A percentile compares a stretch with the other conserved stretches of the same genome.
These are phyloP conservation scores for Avena insularis DNA, from an alignment of 176 grass and related monocot species.

Conservation along the genomic window DNA sequence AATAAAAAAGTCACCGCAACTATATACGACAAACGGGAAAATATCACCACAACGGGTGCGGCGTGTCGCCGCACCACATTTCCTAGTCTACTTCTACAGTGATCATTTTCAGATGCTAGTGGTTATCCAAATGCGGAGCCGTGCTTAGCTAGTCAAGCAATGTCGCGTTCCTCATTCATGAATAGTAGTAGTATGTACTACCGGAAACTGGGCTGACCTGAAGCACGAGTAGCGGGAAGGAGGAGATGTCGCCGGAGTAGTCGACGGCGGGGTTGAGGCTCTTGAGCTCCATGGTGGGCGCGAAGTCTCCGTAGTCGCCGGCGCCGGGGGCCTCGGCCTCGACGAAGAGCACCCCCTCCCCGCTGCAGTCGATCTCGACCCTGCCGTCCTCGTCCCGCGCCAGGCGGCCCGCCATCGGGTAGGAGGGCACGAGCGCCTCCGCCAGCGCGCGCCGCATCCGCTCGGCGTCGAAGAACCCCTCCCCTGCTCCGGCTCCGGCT, in stretches of 20 bases:
- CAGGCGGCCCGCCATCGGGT: constrained; percentile 85
- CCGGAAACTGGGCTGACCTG: no score
- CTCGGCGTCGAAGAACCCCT: constrained; percentile 68
- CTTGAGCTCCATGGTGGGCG: constrained; percentile 84
- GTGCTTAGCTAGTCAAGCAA: no score
- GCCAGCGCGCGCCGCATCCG: constrained; percentile 60
- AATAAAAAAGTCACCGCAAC: no score
- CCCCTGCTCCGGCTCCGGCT: background rate
- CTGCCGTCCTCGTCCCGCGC: constrained; percentile 76
- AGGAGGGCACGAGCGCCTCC: constrained; percentile 71
- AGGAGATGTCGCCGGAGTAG: constrained; percentile 78
- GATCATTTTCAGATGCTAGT: no score
- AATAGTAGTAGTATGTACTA: no score
- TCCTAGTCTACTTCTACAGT: no score
- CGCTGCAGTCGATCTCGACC: constrained; percentile 83
- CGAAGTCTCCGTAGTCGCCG: constrained; percentile 80
- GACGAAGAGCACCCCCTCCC: constrained; percentile 82
- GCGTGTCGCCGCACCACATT: no score
- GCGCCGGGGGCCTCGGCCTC: constrained; percentile 63
- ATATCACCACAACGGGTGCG: no score
- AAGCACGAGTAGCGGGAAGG: no score
- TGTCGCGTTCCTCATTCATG: no score
- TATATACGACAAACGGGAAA: no score
- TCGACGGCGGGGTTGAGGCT: constrained; percentile 74
- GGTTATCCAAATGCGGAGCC: no score